These are phyloP conservation scores for Nyssa sinensis DNA, from an alignment of 148 eudicot genomes.

Conservation along the genomic window DNA sequence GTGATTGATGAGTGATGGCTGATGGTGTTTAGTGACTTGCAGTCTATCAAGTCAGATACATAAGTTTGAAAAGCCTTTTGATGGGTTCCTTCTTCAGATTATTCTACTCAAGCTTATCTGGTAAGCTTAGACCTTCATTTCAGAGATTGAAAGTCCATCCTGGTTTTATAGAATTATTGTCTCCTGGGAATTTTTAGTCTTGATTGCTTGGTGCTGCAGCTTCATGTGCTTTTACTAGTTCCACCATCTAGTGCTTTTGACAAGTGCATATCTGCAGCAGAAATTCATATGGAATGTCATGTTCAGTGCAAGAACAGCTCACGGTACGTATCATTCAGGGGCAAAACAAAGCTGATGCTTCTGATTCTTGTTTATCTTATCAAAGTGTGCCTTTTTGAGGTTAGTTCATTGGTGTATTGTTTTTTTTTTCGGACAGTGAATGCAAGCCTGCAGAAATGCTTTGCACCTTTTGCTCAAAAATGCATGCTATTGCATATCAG, in stretches of 20 bases:
- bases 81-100: not conserved
- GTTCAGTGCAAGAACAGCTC: not conserved
- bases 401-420: not conserved
- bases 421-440: not conserved
- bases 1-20: slow-evolving; percentile 4
- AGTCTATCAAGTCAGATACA: not conserved
- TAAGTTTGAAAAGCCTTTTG: not conserved
- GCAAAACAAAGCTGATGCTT: not conserved
- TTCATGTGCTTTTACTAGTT: not conserved
- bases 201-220: not conserved
- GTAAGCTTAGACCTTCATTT: not conserved
- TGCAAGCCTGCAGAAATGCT: not conserved
- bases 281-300: not conserved
- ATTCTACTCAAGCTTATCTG: not conserved
- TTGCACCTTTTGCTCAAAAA: not conserved
- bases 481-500: not conserved
- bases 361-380: not conserved
- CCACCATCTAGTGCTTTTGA: not conserved
- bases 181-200: not conserved
- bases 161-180: not conserved
- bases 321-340: not conserved
- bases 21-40: not conserved
- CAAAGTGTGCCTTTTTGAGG: not conserved
- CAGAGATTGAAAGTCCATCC: not conserved
- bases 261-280: not conserved